A percentile compares a stretch with the other conserved stretches of the same genome.
Evolutionary conservation across 257 asterid genomes (phyloP).

Genomic region (Solanum appendiculatum): DNA sequence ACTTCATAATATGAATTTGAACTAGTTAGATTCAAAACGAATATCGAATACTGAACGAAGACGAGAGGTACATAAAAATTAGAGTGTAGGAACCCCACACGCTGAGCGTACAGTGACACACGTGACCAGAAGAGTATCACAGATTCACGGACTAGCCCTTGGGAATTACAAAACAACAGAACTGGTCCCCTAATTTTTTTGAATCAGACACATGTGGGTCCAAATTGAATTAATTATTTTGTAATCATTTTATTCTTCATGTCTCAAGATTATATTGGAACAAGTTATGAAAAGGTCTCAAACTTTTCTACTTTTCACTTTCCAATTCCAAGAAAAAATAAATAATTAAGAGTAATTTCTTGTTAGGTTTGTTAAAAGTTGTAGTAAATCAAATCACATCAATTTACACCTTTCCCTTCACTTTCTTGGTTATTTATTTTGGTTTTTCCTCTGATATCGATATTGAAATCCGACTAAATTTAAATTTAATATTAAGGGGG

Average conservation of each 20-base stretch:
- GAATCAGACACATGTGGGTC: neutral
- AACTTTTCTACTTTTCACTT: conserved; percentile 30
- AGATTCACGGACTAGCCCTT: conserved; percentile 1
- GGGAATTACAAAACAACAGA: neutral
- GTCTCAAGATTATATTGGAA: neutral
- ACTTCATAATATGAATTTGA: neutral
- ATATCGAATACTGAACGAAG: too few species aligned
- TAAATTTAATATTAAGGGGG: too few species aligned
- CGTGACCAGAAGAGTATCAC: neutral
- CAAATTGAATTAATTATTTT: conserved; percentile 32
- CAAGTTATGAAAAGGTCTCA: conserved; percentile 40
- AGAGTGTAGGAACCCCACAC: neutral
- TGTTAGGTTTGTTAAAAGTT: conserved; percentile 34
- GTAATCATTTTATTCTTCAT: conserved; percentile 45
- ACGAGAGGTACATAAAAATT: too few species aligned
- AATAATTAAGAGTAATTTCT: neutral
- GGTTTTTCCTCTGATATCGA: too few species aligned
- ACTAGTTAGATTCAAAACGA: neutral
- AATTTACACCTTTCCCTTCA: neutral
- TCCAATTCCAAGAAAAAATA: neutral
- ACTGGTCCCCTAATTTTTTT: neutral
- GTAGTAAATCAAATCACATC: conserved; percentile 7
- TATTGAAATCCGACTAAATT: too few species aligned
- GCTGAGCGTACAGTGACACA: neutral
- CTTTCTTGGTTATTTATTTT: too few species aligned